Evolutionary conservation across 176 grass and related monocot species (phyloP), one percentile per base, ranked within the genome.

Genomic region (Tillandsia fasciculata): DNA sequence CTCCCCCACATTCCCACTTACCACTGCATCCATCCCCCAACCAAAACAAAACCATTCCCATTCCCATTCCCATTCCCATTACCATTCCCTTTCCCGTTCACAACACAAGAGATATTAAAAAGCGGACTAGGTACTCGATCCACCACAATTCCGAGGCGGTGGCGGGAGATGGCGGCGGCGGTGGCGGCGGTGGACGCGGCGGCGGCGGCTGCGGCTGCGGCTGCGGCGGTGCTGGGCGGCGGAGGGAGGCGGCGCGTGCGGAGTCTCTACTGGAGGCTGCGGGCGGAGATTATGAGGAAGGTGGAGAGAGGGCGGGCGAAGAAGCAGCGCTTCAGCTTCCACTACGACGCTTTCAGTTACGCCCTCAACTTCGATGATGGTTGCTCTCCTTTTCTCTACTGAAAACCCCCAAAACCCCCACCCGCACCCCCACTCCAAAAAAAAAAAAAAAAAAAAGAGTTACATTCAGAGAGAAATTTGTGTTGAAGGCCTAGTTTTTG

Each of bases 291-390:
- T 10, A 67, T 63, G 68, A 58, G 77, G 73, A 77, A 64, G 56
- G 22, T 85, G 64, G 73, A 10, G 24, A 63, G 17, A 20, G 66
- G 75, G 22, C 58, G 77, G 66, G 72, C 51, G n/a, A 80, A 65
- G 49, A 85, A 85, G 67, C 68, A 70, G 63, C 65, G 77, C 13
- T 73, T 73, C 52, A 76, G 77, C 53, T 85, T 85, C 72, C 83
- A 85, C 77, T 85, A 85, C 23, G 83, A 85, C 28, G 68, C 77
- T 2, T 85, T 85, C n/a, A 85, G 83, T 51, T 85, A 85, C 56
- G 83, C 83, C 26, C 83, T 85, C 58, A 85, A 85, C 68, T 85
- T 85, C 42, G 83, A 85, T 51, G 83, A 85, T 52, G 68, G 77
- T 48, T 76, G 67, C 63, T 80, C 82, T 61, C 68, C 61, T 54